These are phyloP conservation scores for Aegilops longissima DNA, from an alignment of 176 grass and related monocot species.

Conservation along the genomic window DNA sequence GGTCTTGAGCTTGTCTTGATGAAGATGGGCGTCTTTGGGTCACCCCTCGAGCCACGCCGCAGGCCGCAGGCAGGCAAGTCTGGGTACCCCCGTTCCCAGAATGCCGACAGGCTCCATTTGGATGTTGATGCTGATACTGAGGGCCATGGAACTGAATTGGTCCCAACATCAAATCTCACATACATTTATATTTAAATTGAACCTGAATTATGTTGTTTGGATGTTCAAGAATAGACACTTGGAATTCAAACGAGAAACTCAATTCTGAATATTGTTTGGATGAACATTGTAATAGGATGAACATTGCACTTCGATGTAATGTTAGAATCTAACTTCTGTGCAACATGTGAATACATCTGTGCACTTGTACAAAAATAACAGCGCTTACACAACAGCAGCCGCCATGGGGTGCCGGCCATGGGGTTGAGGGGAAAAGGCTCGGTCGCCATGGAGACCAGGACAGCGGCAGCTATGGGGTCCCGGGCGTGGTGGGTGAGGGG, in stretches of 20 bases:
- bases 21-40: too few species aligned
- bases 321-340: too few species aligned
- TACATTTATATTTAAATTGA: too few species aligned
- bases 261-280: not conserved
- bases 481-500: not conserved
- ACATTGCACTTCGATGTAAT: not conserved
- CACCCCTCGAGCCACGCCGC: too few species aligned
- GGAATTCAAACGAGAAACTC: not conserved
- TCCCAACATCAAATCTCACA: not conserved
- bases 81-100: too few species aligned
- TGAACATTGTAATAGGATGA: not conserved
- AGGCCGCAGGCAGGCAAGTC: too few species aligned
- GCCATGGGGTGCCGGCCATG: not conserved
- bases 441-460: too few species aligned
- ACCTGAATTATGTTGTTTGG: not conserved
- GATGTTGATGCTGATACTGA: not conserved
- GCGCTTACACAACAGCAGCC: not conserved
- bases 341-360: too few species aligned
- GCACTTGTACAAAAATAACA: not conserved
- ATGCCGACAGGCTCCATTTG: not conserved
- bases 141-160: not conserved
- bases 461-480: too few species aligned
- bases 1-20: too few species aligned
- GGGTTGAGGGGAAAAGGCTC: not conserved
- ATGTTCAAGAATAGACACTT: not conserved